Conservation (phyloP, 306 rosid genomes). For the Rosa persica region DNA sequence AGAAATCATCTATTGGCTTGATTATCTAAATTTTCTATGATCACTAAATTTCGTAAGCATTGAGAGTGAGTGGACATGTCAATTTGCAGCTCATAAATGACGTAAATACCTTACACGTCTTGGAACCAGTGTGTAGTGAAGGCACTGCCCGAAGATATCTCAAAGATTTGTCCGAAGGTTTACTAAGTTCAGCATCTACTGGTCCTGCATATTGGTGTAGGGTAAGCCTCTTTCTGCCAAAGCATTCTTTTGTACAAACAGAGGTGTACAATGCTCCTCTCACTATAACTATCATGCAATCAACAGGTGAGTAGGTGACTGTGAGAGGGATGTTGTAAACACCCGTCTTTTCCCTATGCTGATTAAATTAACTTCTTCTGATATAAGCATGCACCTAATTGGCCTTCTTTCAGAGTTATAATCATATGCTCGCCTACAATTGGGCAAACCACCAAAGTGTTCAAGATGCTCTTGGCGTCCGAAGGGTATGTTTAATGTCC, state of each 20-base stretch:
- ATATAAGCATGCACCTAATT: not conserved
- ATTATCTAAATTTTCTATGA: not conserved
- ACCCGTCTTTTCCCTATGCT: not conserved
- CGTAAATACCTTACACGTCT: constrained; percentile 16
- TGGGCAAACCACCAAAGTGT: constrained; percentile 25
- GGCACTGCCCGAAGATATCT: constrained; percentile 12
- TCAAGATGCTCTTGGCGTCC: constrained; percentile 26
- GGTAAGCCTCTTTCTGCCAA: constrained; percentile 5
- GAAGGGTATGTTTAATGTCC: constrained; percentile 7
- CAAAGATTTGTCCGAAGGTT: not conserved
- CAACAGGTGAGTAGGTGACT: not conserved
- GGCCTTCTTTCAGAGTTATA: constrained; percentile 15
- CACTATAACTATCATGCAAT: not conserved
- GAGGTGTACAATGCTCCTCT: not conserved
- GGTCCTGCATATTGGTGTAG: constrained; percentile 26
- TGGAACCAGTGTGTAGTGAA: constrained; percentile 22
- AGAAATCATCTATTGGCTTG: not conserved
- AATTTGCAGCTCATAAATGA: constrained; percentile 24
- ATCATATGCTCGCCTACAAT: constrained; percentile 18
- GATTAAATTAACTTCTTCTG: no score
- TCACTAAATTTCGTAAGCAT: not conserved
- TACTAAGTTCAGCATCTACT: not conserved
- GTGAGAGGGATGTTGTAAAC: not conserved
- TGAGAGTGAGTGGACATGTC: not conserved
- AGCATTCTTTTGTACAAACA: not conserved